Base-by-base conservation (phyloP, 2,329 filamentous ascomycete genomes). In the Ophiocordyceps sinensis region DNA sequence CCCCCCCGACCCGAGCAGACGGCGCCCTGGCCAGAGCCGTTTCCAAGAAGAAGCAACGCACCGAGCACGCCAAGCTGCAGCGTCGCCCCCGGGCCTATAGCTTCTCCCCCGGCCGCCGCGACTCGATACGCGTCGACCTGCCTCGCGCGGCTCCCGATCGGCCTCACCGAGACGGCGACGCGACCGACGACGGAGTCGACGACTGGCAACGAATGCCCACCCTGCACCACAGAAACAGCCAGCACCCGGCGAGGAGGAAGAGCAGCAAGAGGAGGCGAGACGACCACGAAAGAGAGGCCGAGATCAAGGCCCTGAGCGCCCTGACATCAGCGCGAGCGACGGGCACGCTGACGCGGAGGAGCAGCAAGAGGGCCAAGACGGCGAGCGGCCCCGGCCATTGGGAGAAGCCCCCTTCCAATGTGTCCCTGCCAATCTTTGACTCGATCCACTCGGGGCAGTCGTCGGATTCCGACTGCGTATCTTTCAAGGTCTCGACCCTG, bases 291-390 rank as follows among this genome's bases (percentile, higher is more conserved):
- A 75, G 89, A 43, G 88, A 94, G 61, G 85, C 85, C 46, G 86
- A 94, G 61, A 87, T 95, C 54, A 84, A 80, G 55, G 79, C 85
- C 41, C 85, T 95, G 82, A 83, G 77, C 53, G 75, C 77, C 34
- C 73, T 72, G 45, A 73, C 80, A 49, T 78, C 84, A 6, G 64
- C 78, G 41, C 75, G 83, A 40, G 70, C 72, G 41, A 66, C 76
- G 37, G 71, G 82, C 37, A 71, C 75, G 44, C 73, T 69, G 2
- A 60, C 71, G 53, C 75, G 69, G 68, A 67, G 68, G 58, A 73
- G 85, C 49, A 83, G 73, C 54, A 81, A 77, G 58, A 78, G 77
- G 54, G 67, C 74, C 41, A 78, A 75, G 41, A 73, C 71, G 19
- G 70, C 67, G 44, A 59, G 58, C 45, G 64, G 63, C 36, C 59